Base-by-base conservation (phyloP, 768 basidiomycete genomes). In the Tylopilus rubrobrunneus region DNA sequence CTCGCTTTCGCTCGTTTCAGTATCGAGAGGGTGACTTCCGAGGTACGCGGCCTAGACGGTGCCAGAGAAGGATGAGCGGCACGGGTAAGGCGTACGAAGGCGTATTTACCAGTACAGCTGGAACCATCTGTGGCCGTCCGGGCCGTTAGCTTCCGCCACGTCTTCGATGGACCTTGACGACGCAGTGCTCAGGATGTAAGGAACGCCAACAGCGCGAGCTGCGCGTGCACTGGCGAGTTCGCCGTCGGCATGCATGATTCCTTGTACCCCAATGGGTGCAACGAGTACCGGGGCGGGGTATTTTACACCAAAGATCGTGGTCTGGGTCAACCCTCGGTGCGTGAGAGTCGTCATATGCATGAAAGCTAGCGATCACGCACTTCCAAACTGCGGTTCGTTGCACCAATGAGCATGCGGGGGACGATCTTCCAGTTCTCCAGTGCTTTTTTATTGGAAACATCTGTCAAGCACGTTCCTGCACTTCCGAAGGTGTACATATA, bases 261-360 rank as follows among this genome's bases (percentile, higher is more conserved):
- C 85, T 62, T 92, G 90, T 9, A 90, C 86, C 4, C 91, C 92
- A 41, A 92, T 81, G 7, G 90, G 84, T 1, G 85, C 86, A 37
- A 91, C 63, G 52, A 90, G 71, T 6, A 91, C 53, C 0, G 89
- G 89, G 0, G 78, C 69, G 2, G 80, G 69, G 54, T 86, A 74
- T 50, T 74, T 85, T 21, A 82, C 77, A 23, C 88, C 88, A 61
- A 90, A 86, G 36, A 90, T 73, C 3, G 81, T 86, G 3, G 83
- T 86, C 87, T 89, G 43, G 31, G n/a, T 39, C 17, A n/a, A 39
- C 8, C 4, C 39, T 19, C 7, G 5, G 25, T 3, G 39, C 27
- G 5, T 49, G 37, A 49, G 46, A 15, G 9, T 6, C 10, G 3
- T n/a, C 11, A 29, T 31, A 8, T 7, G 27, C 34, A 21, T 36